phyloP scores from a whole-genome alignment of 805 yeast genomes.

The Candida nanaspora region DNA sequence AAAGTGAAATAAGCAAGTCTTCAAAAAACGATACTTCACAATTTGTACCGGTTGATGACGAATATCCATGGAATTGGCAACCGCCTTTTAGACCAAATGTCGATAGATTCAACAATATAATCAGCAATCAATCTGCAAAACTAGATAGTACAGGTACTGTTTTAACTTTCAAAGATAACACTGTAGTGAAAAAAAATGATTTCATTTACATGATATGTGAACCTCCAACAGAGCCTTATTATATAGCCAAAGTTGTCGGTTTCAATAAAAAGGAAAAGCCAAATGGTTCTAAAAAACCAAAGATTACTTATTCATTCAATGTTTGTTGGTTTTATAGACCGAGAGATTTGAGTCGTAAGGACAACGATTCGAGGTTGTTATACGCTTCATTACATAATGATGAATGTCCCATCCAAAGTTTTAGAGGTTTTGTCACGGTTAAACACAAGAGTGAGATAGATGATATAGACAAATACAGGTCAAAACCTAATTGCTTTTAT shows the following conservation, averaged over 20 bases:
- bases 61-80: conserved; percentile 45
- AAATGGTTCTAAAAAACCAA: conserved; percentile 36
- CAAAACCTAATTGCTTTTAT: conserved; percentile 66
- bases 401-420: conserved; percentile 66
- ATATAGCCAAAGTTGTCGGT: conserved; percentile 78
- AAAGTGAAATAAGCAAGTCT: conserved; percentile 1
- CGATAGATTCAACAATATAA: conserved; percentile 35
- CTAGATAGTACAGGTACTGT: conserved; percentile 32
- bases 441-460: conserved; percentile 60
- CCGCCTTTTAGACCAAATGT: conserved; percentile 27
- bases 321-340: conserved; percentile 93
- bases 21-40: conserved; percentile 6
- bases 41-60: conserved; percentile 23
- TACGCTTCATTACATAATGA: conserved; percentile 86
- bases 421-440: conserved; percentile 70
- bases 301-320: conserved; percentile 47
- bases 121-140: conserved; percentile 35
- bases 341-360: conserved; percentile 64
- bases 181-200: conserved; percentile 46
- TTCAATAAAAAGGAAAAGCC: conserved; percentile 40
- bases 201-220: conserved; percentile 79
- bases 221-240: conserved; percentile 93
- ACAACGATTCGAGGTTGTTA: conserved; percentile 66
- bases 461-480: conserved; percentile 47
- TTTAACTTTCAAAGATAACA: conserved; percentile 29